Evolutionary conservation across 768 basidiomycete species (phyloP), one percentile per base, ranked within the genome.

Genomic region (Lyophyllum semitale): DNA sequence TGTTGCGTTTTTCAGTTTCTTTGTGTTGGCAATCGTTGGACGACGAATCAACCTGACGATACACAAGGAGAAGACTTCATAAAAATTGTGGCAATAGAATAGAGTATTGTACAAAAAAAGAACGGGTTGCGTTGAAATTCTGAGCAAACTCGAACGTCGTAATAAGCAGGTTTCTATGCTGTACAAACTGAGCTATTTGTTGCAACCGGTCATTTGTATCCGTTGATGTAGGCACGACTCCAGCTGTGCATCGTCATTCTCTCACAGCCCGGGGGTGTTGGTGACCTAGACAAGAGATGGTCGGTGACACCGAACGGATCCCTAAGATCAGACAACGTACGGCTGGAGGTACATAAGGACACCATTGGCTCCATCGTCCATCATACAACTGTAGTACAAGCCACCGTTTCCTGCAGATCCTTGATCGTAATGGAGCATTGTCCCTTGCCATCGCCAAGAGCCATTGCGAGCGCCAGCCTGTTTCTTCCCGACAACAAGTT

Each of bases 1-100:
- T 8, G 75, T 77, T 17, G 91, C 87, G 1, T 84, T 89, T 69
- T 71, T 90, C 50, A 75, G 77, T 41, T 55, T 94, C 43, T 95
- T 95, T 70, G 66, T 74, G 20, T 64, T 80, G 52, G 74, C 75
- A 9, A 68, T 78, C 48, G 59, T 77, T 54, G 71, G 72, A 48
- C 66, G 78, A 55, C 73, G 81, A 57, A 72, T 83, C 32, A 73
- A 82, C 60, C 68, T 81, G 48, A 75, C 77, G 26, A 76, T 83
- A 52, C 71, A 77, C 61, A 78, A 78, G 70, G 70, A 71, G 63
- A 78, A 74, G 66, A 58, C 57, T 53, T 60, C 66, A 63, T 71
- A 67, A 63, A 35, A 22, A 26, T 20, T 62, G 53, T 41, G 46
- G 30, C 41, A 40, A 54, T 41, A 45, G 32, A 47, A 41, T 51